Percentiles rank a stretch among this genome's conserved stretches.
These are phyloP conservation scores for Pouteria campechiana DNA, from an alignment of 179 eudicot genomes.

Conservation along the genomic window DNA sequence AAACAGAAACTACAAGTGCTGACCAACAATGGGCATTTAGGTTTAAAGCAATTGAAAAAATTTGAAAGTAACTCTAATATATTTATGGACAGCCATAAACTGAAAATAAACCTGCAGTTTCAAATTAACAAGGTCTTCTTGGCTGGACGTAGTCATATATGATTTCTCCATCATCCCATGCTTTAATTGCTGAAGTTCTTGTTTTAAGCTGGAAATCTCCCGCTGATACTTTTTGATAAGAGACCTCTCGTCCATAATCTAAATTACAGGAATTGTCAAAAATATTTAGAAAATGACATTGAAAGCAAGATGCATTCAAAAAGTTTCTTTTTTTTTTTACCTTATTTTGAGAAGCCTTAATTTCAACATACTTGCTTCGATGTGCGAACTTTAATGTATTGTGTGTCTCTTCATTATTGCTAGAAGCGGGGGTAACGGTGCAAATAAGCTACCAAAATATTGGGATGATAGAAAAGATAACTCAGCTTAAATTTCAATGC, in stretches of 20 bases:
- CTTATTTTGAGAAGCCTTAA: conserved; percentile 59
- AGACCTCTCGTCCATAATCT: conserved; percentile 72
- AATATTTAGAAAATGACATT: too few relatives aligned
- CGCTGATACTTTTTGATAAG: conserved; percentile 61
- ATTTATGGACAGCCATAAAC: too few relatives aligned
- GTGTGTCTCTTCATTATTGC: conserved; percentile 65
- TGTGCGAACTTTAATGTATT: conserved; percentile 64
- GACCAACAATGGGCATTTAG: too few relatives aligned
- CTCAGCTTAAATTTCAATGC: neutral
- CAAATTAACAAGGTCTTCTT: conserved; percentile 40
- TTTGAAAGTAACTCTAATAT: too few relatives aligned
- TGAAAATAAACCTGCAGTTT: conserved; percentile 50
- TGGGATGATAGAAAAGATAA: neutral
- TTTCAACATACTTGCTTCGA: conserved; percentile 59
- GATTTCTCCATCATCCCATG: conserved; percentile 35
- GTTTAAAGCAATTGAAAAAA: too few relatives aligned
- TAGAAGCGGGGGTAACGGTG: conserved; percentile 69
- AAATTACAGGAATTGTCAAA: neutral
- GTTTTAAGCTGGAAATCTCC: conserved; percentile 51
- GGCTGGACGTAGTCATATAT: conserved; percentile 14
- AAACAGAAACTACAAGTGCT: conserved; percentile 2
- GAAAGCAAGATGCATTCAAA: too few relatives aligned
- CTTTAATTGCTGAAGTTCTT: conserved; percentile 56
- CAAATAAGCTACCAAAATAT: conserved; percentile 60
- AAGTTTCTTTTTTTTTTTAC: conserved; percentile 16